A percentile compares a stretch with the other conserved stretches of the same genome.
Conservation (phyloP, 768 basidiomycete species). For the Phaffia australis region DNA sequence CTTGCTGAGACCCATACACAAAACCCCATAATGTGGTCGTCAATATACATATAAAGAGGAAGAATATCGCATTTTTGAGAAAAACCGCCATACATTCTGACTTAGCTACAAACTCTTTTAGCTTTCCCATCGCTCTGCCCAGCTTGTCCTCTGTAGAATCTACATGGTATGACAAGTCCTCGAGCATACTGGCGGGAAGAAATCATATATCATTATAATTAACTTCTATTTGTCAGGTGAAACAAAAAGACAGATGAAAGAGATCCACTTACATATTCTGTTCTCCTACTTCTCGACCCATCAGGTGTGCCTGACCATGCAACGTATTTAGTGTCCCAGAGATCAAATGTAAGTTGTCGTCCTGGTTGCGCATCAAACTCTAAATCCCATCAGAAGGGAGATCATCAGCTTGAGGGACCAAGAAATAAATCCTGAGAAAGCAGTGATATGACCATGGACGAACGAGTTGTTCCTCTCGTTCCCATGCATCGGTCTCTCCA, state of each 20-base stretch:
- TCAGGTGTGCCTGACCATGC: conserved; percentile 81
- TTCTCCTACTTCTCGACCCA: conserved; percentile 83
- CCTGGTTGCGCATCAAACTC: conserved; percentile 82
- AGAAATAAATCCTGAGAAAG: not conserved
- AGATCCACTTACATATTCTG: conserved; percentile 72
- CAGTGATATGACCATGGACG: conserved; percentile 9
- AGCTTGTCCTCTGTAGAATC: conserved; percentile 60
- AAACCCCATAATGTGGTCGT: not conserved
- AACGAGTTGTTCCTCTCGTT: conserved; percentile 74
- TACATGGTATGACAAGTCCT: conserved; percentile 63
- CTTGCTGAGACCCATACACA: conserved; percentile 47
- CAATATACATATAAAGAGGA: not conserved
- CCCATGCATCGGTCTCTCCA: conserved; percentile 57
- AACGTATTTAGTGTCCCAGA: conserved; percentile 73
- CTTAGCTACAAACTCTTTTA: conserved; percentile 71
- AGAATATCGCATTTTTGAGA: not conserved
- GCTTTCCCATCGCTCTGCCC: conserved; percentile 51
- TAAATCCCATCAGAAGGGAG: conserved; percentile 33
- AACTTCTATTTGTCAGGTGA: too few species aligned
- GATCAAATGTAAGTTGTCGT: conserved; percentile 76
- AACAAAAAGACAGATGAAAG: not conserved
- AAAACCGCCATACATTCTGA: conserved; percentile 53
- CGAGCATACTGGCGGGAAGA: conserved; percentile 55
- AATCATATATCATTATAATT: not conserved
- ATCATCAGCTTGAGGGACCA: not conserved